Base-by-base conservation (phyloP, 1,139 yeast genomes). In the Yamadazyma trypodendri region DNA sequence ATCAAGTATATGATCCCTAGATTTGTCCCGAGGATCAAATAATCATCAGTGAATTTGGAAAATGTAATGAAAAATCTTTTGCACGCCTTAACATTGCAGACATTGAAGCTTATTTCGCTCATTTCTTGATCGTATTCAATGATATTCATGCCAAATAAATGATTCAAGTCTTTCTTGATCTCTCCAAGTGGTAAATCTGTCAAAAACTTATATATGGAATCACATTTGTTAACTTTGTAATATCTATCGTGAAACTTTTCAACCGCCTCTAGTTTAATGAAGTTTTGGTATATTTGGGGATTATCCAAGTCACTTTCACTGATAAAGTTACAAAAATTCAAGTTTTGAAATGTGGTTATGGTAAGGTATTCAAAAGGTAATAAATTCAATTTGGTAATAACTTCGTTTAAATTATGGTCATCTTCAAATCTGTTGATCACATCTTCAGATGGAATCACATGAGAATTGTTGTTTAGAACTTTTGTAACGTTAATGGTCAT, bases 301-400 rank as follows among this genome's bases (percentile, higher is more conserved):
- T 49, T 49, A 34, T 49, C 52, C 28, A 49, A 37, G 31, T 49
- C 52, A 39, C 52, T 46, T 39, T 49, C 52, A 39, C 51, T 47
- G n/a, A 49, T 48, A 10, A 42, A 31, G 31, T 48, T 49, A 24
- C 35, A 43, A 32, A 49, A 49, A 3, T 42, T 34, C 12, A 43
- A 31, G 17, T 48, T 43, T 14, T 39, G 32, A 15, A 32, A 31
- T 12, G 39, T 35, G n/a, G 40, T 21, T 1, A 49, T 39, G n/a
- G 49, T 46, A n/a, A 49, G 30, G 28, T 43, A 44, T 27, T 48
- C 52, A 32, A 38, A 42, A 6, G 52, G 52, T 27, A 49, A 32
- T 14, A 49, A 33, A 34, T 45, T 44, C n/a, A 46, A 31, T 11
- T 36, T 35, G 16, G 37, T 41, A 6, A 41, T 36, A 8, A 41